A percentile compares a stretch with the other conserved stretches of the same genome.
phyloP scores from a whole-genome alignment of 306 rosid species.

The Carpinus viminea region DNA sequence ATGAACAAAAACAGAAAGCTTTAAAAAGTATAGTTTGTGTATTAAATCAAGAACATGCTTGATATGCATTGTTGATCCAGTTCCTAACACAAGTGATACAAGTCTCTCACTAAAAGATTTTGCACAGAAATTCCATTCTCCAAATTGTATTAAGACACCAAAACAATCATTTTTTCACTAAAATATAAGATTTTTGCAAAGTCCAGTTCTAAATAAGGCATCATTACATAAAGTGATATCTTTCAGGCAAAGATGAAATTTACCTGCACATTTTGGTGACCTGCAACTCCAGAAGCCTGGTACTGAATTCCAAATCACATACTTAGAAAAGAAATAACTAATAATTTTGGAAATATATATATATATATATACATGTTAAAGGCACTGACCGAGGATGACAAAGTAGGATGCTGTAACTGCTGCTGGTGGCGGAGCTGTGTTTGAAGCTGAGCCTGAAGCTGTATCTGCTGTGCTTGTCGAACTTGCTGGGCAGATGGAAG shows the following conservation, averaged over 20 bases:
- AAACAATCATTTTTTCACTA: too few relatives aligned
- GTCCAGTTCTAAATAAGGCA: too few relatives aligned
- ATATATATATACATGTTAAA: neutral
- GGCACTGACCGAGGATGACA: conserved; percentile 52
- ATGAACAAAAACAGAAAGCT: neutral
- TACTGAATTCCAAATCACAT: conserved; percentile 46
- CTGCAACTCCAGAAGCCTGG: conserved; percentile 57
- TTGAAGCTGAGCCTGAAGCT: conserved; percentile 61
- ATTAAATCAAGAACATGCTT: neutral
- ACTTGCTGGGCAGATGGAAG: conserved; percentile 54
- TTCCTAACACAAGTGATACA: neutral
- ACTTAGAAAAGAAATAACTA: conserved; percentile 30
- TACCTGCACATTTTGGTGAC: conserved; percentile 75
- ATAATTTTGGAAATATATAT: conserved; percentile 7
- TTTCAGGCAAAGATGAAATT: neutral
- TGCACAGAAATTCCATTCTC: too few relatives aligned
- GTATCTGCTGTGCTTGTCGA: conserved; percentile 57
- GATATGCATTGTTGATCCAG: neutral
- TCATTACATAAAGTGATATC: too few relatives aligned
- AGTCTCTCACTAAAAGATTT: neutral
- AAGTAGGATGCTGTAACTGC: conserved; percentile 56
- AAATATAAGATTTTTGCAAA: too few relatives aligned
- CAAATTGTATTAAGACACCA: too few relatives aligned
- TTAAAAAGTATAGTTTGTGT: neutral
- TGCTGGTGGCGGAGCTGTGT: conserved; percentile 56